Evolutionary conservation across 257 asterid genomes (phyloP).

Genomic region (Solanum etuberosum): DNA sequence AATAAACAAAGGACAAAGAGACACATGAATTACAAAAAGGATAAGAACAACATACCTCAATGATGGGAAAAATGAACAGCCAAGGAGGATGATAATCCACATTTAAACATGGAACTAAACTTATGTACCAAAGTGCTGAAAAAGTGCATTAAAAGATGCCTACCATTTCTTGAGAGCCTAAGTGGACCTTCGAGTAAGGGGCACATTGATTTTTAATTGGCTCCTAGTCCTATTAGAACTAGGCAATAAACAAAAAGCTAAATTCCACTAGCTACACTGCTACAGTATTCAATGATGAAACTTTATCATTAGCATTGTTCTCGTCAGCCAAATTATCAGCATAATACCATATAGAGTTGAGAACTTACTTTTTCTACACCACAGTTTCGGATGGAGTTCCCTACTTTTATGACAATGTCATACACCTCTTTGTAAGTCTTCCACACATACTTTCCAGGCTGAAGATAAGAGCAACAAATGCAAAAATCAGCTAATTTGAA

Average conservation of each 20-base stretch:
- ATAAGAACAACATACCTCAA: neutral
- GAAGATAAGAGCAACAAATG: constrained; percentile 13
- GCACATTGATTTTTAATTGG: neutral
- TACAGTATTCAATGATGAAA: neutral
- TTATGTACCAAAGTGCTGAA: neutral
- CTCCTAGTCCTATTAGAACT: neutral
- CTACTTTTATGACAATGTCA: constrained; percentile 61
- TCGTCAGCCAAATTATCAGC: neutral
- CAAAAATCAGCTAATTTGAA: neutral
- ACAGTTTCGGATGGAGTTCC: constrained; percentile 68
- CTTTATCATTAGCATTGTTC: neutral
- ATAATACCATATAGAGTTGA: neutral
- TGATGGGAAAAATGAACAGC: neutral
- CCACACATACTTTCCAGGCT: constrained; percentile 83
- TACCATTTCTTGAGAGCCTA: neutral
- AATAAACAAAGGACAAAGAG: neutral
- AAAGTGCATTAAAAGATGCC: neutral
- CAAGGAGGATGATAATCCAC: neutral
- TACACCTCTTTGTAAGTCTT: constrained; percentile 78
- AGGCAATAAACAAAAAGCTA: neutral
- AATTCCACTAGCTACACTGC: neutral
- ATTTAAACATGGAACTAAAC: constrained; percentile 3
- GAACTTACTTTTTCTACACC: constrained; percentile 70
- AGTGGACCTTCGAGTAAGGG: neutral
- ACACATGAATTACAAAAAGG: neutral